Percentiles rank a stretch among this genome's conserved stretches.
phyloP scores from a whole-genome alignment of 2,329 filamentous ascomycete genomes.

The Chaetomiaceae sp. region DNA sequence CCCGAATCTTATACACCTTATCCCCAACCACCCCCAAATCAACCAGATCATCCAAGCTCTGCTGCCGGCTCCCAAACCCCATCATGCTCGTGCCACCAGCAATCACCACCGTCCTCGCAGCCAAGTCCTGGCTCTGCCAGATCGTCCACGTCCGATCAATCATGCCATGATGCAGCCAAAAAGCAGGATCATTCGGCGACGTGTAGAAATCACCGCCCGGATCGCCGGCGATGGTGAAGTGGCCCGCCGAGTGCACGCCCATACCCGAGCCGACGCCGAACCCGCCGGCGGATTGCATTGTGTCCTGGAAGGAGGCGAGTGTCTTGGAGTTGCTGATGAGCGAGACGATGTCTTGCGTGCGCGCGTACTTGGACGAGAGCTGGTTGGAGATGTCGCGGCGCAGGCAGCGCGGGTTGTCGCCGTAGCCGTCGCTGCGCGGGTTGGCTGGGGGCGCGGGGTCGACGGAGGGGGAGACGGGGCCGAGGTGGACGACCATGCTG shows the following conservation, averaged over 20 bases:
- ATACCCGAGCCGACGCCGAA: slow-evolving; percentile 24
- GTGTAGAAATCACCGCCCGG: slow-evolving; percentile 38
- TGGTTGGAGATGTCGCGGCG: slow-evolving; percentile 38
- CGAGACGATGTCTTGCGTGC: slow-evolving; percentile 29
- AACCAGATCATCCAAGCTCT: slow-evolving; percentile 27
- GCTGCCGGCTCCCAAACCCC: slow-evolving; percentile 20
- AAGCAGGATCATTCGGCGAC: slow-evolving; percentile 34
- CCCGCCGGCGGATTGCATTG: slow-evolving; percentile 36
- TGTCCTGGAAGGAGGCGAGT: slow-evolving; percentile 40
- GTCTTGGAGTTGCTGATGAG: slow-evolving; percentile 36
- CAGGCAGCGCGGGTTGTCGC: slow-evolving; percentile 44
- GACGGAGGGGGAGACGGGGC: slow-evolving; percentile 29
- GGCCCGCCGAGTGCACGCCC: slow-evolving; percentile 31
- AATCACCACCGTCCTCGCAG: slow-evolving; percentile 25
- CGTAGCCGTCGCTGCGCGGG: slow-evolving; percentile 32
- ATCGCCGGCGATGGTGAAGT: slow-evolving; percentile 36
- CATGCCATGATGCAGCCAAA: slow-evolving; percentile 30
- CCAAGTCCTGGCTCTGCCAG: slow-evolving; percentile 31
- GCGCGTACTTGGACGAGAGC: slow-evolving; percentile 25
- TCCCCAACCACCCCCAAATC: slow-evolving; percentile 26
- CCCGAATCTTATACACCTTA: slow-evolving; percentile 24
- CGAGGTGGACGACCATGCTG: slow-evolving; percentile 36
- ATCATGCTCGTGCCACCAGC: slow-evolving; percentile 30
- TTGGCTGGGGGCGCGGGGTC: slow-evolving; percentile 29
- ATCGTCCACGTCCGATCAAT: slow-evolving; percentile 30